A percentile compares a stretch with the other conserved stretches of the same genome.
Evolutionary conservation across 176 grass and related monocot species (phyloP).

Genomic region (Canna indica): DNA sequence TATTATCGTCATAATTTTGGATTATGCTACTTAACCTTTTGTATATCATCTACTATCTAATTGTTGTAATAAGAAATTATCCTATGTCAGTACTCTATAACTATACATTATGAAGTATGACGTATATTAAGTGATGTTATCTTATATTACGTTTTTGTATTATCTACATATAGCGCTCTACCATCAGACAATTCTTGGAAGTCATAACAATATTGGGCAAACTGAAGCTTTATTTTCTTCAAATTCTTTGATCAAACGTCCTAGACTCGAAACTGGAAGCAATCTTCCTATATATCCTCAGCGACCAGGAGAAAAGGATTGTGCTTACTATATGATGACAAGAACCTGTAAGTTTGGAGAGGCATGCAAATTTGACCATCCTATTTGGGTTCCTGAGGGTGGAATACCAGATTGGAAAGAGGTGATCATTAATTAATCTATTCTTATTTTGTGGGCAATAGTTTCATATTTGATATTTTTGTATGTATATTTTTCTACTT

Average conservation of each 20-base stretch:
- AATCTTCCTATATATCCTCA: conserved; percentile 81
- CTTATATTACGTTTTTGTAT: conserved; percentile 77
- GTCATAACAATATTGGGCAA: conserved; percentile 62
- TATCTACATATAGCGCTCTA: conserved; percentile 82
- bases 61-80: conserved; percentile 10
- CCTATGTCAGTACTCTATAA: conserved; percentile 30
- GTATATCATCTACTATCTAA: conserved; percentile 2
- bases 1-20: not conserved
- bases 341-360: conserved; percentile 81
- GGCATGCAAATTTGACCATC: conserved; percentile 87
- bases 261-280: conserved; percentile 65
- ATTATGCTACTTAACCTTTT: not conserved
- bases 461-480: conserved; percentile 17
- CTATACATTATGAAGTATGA: conserved; percentile 29
- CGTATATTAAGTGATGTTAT: conserved; percentile 23
- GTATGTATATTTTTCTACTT: conserved; percentile 18
- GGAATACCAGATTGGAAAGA: conserved; percentile 96
- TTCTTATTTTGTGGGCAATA: conserved; percentile 30
- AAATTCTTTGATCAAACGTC: conserved; percentile 82
- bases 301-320: conserved; percentile 64
- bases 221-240: conserved; percentile 64
- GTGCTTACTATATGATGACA: conserved; percentile 95
- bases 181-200: conserved; percentile 67
- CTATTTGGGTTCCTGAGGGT: conserved; percentile 85
- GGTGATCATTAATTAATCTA: conserved; percentile 60